phyloP scores from a whole-genome alignment of 2,329 filamentous ascomycete genomes.

The Exophiala phaeomuriformis region DNA sequence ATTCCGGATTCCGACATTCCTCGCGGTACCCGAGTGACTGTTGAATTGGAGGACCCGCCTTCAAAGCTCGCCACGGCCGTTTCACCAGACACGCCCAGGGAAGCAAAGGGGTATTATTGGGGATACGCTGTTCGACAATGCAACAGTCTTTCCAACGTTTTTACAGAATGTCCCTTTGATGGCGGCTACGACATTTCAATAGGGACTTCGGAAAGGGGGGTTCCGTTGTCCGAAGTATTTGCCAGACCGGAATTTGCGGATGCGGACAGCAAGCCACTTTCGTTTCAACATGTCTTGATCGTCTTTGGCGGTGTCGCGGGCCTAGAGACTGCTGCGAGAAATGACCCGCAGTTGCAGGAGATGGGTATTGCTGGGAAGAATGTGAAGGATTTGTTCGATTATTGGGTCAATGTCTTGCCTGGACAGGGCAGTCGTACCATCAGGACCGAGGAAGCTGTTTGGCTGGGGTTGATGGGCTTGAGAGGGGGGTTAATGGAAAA shows the following conservation, averaged over 20 bases:
- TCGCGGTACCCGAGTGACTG: conserved; percentile 63
- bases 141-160: conserved; percentile 60
- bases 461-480: conserved; percentile 65
- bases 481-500: conserved; percentile 31
- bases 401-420: conserved; percentile 75
- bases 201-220: conserved; percentile 72
- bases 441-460: conserved; percentile 74
- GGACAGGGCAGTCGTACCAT: conserved; percentile 77
- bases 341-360: conserved; percentile 50
- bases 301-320: conserved; percentile 77
- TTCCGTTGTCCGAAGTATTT: conserved; percentile 37
- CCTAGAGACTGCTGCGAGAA: conserved; percentile 64
- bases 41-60: conserved; percentile 43
- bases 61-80: conserved; percentile 51
- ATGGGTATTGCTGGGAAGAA: conserved; percentile 59
- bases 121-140: conserved; percentile 66
- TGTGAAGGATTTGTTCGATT: conserved; percentile 67
- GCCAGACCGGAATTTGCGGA: conserved; percentile 33
- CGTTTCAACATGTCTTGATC: conserved; percentile 61
- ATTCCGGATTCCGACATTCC: conserved; percentile 56
- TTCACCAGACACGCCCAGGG: conserved; percentile 60
- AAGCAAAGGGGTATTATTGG: conserved; percentile 78
- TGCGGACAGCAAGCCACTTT: conserved; percentile 31
- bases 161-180: conserved; percentile 67
- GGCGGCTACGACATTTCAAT: conserved; percentile 76